These are phyloP conservation scores for Acanthamoeba triangularis DNA, from an alignment of 208 protist species.

Conservation along the genomic window DNA sequence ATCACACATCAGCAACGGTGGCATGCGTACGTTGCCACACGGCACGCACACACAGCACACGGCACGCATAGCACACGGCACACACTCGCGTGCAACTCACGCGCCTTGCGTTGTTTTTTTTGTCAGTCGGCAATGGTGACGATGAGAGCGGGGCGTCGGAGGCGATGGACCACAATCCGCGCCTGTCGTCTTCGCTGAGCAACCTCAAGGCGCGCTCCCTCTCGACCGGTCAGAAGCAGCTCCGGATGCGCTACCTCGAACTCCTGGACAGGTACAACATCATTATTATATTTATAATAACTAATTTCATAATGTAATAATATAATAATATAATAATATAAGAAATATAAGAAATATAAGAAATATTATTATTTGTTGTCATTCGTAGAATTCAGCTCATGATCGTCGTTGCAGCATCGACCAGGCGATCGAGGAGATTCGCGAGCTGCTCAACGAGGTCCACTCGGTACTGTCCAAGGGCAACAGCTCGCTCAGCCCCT, in stretches of 20 bases:
- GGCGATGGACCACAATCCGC: background rate
- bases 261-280: background rate
- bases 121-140: background rate
- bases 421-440: conserved; percentile 51
- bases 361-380: too few relatives aligned
- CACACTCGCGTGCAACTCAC: background rate
- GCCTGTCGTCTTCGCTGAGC: conserved; percentile 34
- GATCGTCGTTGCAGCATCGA: background rate
- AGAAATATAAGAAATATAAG: too few relatives aligned
- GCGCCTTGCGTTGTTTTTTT: too few relatives aligned
- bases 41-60: too few relatives aligned
- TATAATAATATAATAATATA: too few relatives aligned
- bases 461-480: conserved; percentile 24
- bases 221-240: conserved; percentile 43
- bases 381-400: too few relatives aligned
- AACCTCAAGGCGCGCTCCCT: conserved; percentile 34
- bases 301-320: too few relatives aligned
- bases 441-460: conserved; percentile 54
- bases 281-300: too few relatives aligned
- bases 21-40: background rate
- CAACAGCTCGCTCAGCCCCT: background rate
- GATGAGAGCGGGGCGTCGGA: background rate
- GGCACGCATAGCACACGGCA: too few relatives aligned
- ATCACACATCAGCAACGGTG: conserved; percentile 5
- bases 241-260: conserved; percentile 31